Evolutionary conservation across 257 asterid genomes (phyloP), one percentile per base, ranked within the genome.

Genomic region (Scutellaria galericulata): DNA sequence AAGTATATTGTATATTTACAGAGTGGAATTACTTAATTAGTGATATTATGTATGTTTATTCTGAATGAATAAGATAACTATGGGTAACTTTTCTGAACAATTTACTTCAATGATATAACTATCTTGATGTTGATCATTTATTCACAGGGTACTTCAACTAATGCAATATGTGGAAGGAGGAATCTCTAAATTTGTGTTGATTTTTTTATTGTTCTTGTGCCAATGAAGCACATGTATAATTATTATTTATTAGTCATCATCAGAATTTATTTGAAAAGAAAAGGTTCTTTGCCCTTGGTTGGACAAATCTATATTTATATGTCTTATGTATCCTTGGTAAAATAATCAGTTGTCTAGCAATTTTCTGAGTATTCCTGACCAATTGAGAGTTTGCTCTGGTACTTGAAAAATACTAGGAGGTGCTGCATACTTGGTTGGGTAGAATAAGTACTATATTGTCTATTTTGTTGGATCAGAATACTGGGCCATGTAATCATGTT

Each of bases 121-220:
- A 56, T 72, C 45, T 66, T 66, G 67, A 40, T 68, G 42, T 67
- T 77, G 65, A 31, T 51, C 68, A 54, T 59, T 18, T 10, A 70
- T 20, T 15, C 37, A n/a, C 14, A 44, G 12, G 40, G 12, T 41
- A 42, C 39, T 64, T 35, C 6, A 14, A 63, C 69, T 14, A 44
- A 8, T 64, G 54, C 45, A 35, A 15, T 40, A n/a, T 20, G 11
- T 4, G 31, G 35, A 12, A 2, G 31, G 15, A 54, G 20, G 27
- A 10, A 22, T 56, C 63, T 56, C 63, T 22, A n/a, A 24, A 47
- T 50, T 40, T 15, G 27, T 44, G 64, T 20, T 70, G 69, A 58
- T 61, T 70, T 39, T 20, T 15, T 51, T 13, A 63, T 48, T 54
- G 12, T 37, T 56, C 35, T 61, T 27, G 51, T 55, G 31, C 52